Evolutionary conservation across 2,329 filamentous ascomycete species (phyloP).

Genomic region (Colletotrichum paranaense): DNA sequence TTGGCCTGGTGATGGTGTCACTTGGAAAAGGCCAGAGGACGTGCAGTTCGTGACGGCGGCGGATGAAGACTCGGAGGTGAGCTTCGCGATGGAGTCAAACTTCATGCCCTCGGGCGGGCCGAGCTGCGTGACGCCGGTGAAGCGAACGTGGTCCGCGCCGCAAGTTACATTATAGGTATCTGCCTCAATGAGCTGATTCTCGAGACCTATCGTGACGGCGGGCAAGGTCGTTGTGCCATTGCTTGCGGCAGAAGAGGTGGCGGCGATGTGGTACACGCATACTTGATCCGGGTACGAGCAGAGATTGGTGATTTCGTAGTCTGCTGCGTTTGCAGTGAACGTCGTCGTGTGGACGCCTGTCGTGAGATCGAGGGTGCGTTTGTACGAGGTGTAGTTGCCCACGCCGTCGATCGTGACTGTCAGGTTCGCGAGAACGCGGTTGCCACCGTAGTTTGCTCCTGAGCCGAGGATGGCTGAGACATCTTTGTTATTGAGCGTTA

Average conservation of each 20-base stretch:
- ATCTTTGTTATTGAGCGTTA: slow-evolving; percentile 37
- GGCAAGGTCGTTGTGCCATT: slow-evolving; percentile 46
- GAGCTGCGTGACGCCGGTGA: slow-evolving; percentile 51
- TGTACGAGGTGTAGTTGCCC: slow-evolving; percentile 46
- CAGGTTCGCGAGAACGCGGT: slow-evolving; percentile 59
- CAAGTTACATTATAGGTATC: slow-evolving; percentile 46
- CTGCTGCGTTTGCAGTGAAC: slow-evolving; percentile 46
- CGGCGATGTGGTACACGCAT: slow-evolving; percentile 42
- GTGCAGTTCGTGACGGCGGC: slow-evolving; percentile 36
- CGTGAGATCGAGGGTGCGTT: slow-evolving; percentile 54
- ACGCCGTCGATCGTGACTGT: slow-evolving; percentile 50
- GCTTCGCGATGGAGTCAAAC: slow-evolving; percentile 51
- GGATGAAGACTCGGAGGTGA: background rate
- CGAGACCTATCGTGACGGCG: slow-evolving; percentile 50
- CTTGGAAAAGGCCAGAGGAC: slow-evolving; percentile 40
- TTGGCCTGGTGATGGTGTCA: slow-evolving; percentile 40
- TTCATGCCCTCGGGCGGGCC: slow-evolving; percentile 55
- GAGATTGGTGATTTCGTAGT: slow-evolving; percentile 41
- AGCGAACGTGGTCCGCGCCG: slow-evolving; percentile 42
- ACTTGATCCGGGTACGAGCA: slow-evolving; percentile 57
- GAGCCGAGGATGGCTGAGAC: slow-evolving; percentile 52
- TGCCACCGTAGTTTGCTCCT: slow-evolving; percentile 55
- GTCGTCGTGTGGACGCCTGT: slow-evolving; percentile 52
- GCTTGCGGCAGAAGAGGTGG: slow-evolving; percentile 1
- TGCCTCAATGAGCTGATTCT: slow-evolving; percentile 51